These are phyloP conservation scores for Grosmannia clavigera DNA, from an alignment of 2,329 filamentous ascomycete species.

Conservation along the genomic window DNA sequence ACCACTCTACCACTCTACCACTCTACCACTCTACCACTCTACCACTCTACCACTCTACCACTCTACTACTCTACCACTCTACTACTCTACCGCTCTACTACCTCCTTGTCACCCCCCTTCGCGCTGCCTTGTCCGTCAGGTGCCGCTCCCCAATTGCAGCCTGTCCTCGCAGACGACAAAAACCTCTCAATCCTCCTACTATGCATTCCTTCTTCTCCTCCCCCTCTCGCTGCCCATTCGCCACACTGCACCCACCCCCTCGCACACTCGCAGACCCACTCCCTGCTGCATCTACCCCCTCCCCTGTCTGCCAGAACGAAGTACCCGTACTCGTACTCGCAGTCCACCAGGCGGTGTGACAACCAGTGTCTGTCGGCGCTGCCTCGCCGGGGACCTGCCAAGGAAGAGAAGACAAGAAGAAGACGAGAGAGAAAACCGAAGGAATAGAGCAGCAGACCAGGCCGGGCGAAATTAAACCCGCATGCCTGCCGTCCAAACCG, in stretches of 20 bases:
- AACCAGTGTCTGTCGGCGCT: not conserved
- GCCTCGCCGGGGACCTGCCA: not conserved
- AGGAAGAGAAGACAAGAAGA: not conserved
- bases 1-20: not conserved
- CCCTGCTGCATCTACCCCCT: not conserved
- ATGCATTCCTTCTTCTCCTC: not conserved
- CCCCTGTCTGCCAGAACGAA: not conserved
- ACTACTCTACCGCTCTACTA: no score
- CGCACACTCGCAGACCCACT: not conserved
- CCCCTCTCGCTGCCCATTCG: not conserved
- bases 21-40: not conserved
- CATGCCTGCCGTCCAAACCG: no score
- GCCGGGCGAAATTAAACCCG: no score
- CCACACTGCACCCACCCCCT: not conserved
- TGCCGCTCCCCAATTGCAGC: not conserved
- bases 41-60: not conserved
- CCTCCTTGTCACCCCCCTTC: not conserved
- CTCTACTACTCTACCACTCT: not conserved
- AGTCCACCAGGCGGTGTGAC: constrained; percentile 1
- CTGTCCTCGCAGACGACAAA: not conserved
- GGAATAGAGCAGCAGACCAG: no score
- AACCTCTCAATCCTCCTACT: not conserved
- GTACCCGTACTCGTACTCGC: not conserved
- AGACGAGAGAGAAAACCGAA: no score
- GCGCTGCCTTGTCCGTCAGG: not conserved